Evolutionary conservation across 1,284 basidiomycete genomes (phyloP).

Genomic region (Trichosporon sp.): DNA sequence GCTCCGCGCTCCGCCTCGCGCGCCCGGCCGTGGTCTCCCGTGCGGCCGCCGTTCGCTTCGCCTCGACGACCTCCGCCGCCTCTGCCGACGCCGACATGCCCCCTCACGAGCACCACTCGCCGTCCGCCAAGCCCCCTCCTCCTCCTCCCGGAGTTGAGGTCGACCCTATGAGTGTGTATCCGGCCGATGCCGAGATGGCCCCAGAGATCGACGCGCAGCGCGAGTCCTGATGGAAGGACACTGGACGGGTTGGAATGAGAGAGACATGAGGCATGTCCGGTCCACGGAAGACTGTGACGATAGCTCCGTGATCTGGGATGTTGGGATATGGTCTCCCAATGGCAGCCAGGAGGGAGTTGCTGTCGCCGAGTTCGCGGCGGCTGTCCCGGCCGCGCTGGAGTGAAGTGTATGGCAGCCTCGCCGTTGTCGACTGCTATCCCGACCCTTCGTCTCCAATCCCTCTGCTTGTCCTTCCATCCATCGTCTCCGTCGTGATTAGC

Average conservation of each 20-base stretch:
- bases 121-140: conserved; percentile 12
- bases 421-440: neutral
- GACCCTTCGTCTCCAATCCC: neutral
- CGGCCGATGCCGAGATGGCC: neutral
- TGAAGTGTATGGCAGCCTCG: too few species aligned
- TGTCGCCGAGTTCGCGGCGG: too few species aligned
- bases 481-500: neutral
- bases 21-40: conserved; percentile 1
- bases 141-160: conserved; percentile 37
- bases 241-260: neutral
- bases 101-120: conserved; percentile 15
- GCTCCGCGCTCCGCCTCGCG: conserved; percentile 21
- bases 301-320: too few species aligned
- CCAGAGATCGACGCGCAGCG: neutral
- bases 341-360: too few species aligned
- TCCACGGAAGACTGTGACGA: neutral
- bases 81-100: conserved; percentile 1
- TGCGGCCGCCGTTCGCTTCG: conserved; percentile 5
- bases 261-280: neutral
- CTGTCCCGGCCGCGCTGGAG: too few species aligned
- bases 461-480: neutral
- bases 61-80: neutral
- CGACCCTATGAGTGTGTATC: conserved; percentile 44
- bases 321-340: too few species aligned
- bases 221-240: too few species aligned